Evolutionary conservation across 2,329 filamentous ascomycete genomes (phyloP).

Genomic region (Clarireedia monteithiana): DNA sequence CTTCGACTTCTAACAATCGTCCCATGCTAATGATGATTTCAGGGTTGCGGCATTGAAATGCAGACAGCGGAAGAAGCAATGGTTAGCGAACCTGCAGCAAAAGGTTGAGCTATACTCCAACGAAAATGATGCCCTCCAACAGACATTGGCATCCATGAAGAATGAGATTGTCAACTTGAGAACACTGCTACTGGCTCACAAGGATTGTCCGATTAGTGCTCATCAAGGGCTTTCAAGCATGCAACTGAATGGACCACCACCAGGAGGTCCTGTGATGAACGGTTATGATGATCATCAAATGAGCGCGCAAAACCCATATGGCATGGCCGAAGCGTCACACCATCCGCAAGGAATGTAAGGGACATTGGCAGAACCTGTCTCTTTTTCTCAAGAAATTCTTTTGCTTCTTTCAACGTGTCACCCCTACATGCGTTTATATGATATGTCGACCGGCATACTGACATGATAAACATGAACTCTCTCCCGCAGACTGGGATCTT

Average conservation of each 20-base stretch:
- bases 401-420: not conserved
- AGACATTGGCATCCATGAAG: slow-evolving; percentile 74
- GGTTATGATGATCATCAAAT: not conserved
- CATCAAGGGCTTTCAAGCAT: slow-evolving; percentile 54
- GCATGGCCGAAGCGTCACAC: not conserved
- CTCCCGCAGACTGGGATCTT: too few relatives aligned
- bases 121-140: slow-evolving; percentile 82
- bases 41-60: slow-evolving; percentile 96
- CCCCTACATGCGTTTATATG: too few relatives aligned
- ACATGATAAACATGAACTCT: not conserved
- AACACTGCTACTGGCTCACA: slow-evolving; percentile 85
- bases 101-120: slow-evolving; percentile 91
- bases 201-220: slow-evolving; percentile 90
- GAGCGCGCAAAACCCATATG: not conserved
- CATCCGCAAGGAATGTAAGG: not conserved
- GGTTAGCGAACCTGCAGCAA: slow-evolving; percentile 86
- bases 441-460: not conserved
- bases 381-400: not conserved
- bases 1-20: not conserved
- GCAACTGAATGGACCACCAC: not conserved
- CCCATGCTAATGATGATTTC: slow-evolving; percentile 1
- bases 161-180: slow-evolving; percentile 95
- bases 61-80: slow-evolving; percentile 97
- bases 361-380: not conserved
- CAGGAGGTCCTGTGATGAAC: not conserved